Percentiles rank a stretch among this genome's conserved stretches.
Evolutionary conservation across 2,329 filamentous ascomycete species (phyloP).

Genomic region (Thielaviopsis ethacetica): DNA sequence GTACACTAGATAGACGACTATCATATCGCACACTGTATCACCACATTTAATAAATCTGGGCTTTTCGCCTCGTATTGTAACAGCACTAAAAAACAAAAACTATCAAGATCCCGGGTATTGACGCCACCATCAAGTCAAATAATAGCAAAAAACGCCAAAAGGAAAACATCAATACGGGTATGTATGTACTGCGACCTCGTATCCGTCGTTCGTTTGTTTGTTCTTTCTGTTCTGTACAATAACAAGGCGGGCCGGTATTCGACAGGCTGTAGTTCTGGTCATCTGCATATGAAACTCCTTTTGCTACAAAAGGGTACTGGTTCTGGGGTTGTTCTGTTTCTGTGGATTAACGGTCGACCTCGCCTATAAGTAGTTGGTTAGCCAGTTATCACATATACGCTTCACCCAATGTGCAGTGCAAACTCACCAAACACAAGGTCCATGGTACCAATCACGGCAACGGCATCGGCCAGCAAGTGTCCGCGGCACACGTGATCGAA

Average conservation of each 20-base stretch:
- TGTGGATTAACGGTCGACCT: conserved; percentile 38
- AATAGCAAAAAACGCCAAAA: conserved; percentile 4
- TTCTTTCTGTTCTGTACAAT: conserved; percentile 14
- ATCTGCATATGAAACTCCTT: conserved; percentile 12
- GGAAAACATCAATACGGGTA: conserved; percentile 12
- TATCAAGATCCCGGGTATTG: background rate
- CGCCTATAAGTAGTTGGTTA: conserved; percentile 25
- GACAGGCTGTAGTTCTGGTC: conserved; percentile 6
- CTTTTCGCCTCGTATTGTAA: background rate
- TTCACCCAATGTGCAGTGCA: background rate
- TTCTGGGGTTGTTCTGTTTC: conserved; percentile 14
- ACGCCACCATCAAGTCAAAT: background rate
- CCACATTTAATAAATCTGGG: background rate
- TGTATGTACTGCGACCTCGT: conserved; percentile 16
- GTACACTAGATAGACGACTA: too few species aligned
- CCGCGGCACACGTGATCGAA: conserved; percentile 90
- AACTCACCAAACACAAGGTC: conserved; percentile 72
- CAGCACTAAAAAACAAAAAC: background rate
- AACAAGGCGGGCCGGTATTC: conserved; percentile 13
- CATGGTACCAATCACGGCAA: conserved; percentile 87
- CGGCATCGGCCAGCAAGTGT: conserved; percentile 87
- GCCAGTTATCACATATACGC: background rate
- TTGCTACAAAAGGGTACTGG: conserved; percentile 8
- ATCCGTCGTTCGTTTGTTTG: conserved; percentile 8
- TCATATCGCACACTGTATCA: too few species aligned